These are phyloP conservation scores for Macrolepiota fuliginosa DNA, from an alignment of 768 basidiomycete species.

Conservation along the genomic window DNA sequence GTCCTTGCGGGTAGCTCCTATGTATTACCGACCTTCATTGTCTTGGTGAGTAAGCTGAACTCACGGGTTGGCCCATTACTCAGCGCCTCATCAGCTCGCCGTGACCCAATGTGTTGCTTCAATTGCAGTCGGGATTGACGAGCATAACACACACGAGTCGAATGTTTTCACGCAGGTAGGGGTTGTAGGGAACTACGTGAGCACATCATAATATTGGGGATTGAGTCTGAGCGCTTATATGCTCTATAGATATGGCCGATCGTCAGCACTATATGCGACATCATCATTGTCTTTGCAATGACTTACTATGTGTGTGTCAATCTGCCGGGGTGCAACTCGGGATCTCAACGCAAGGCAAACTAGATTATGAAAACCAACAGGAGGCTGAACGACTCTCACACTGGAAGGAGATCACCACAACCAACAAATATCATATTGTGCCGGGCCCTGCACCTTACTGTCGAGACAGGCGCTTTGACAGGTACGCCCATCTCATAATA, in stretches of 20 bases:
- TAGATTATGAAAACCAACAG: neutral
- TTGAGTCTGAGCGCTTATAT: neutral
- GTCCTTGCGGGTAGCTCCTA: neutral
- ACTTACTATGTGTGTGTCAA: slow-evolving; percentile 25
- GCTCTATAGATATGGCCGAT: slow-evolving; percentile 29
- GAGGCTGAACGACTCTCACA: neutral
- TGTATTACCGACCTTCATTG: slow-evolving; percentile 1
- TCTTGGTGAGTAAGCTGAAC: neutral
- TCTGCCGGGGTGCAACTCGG: neutral
- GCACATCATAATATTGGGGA: neutral
- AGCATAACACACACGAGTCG: neutral
- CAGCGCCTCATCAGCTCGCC: neutral
- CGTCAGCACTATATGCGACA: slow-evolving; percentile 29
- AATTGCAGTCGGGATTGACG: slow-evolving; percentile 7
- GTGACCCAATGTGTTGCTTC: slow-evolving; percentile 10
- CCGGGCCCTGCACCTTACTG: slow-evolving; percentile 29
- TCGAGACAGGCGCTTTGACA: slow-evolving; percentile 34
- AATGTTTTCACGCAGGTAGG: neutral
- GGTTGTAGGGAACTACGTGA: neutral
- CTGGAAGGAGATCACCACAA: slow-evolving; percentile 20
- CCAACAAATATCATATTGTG: slow-evolving; percentile 24
- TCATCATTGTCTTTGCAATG: slow-evolving; percentile 28
- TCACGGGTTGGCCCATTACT: neutral
- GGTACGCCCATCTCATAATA: slow-evolving; percentile 15
- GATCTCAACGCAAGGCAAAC: neutral